These are phyloP conservation scores for Rhamnella rubrinervis DNA, from an alignment of 331 rosid species.

Conservation along the genomic window DNA sequence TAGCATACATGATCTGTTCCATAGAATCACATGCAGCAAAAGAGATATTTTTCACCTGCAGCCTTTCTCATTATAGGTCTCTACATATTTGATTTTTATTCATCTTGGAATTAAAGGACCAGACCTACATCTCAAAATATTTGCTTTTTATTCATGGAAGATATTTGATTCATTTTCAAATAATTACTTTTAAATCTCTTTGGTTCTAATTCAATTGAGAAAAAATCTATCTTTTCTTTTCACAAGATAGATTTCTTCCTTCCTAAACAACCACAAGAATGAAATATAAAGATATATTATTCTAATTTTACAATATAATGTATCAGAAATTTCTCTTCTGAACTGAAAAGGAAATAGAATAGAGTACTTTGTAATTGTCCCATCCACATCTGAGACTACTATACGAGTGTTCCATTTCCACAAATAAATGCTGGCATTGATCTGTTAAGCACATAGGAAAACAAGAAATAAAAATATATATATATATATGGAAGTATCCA, in stretches of 20 bases:
- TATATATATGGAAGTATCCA: constrained; percentile 1
- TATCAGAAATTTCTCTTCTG: neutral
- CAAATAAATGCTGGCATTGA: constrained; percentile 77
- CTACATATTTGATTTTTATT: too few species aligned
- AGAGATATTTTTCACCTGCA: too few species aligned
- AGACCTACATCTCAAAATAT: too few species aligned
- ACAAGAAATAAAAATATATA: constrained; percentile 19
- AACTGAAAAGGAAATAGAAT: constrained; percentile 18
- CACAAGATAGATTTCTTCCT: neutral
- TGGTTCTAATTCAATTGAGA: neutral
- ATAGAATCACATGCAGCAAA: too few species aligned
- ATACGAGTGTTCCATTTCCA: constrained; percentile 93
- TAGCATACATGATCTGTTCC: neutral
- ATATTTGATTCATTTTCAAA: too few species aligned
- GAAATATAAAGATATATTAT: neutral
- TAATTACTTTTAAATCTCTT: too few species aligned
- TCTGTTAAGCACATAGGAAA: constrained; percentile 43
- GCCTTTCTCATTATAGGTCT: too few species aligned
- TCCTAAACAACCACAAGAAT: constrained; percentile 12
- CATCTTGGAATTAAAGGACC: too few species aligned
- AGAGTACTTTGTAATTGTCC: constrained; percentile 89
- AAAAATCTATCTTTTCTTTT: neutral
- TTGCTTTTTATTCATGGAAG: too few species aligned
- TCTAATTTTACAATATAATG: neutral
- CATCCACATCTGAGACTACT: constrained; percentile 98